phyloP scores from a whole-genome alignment of 2,329 filamentous ascomycete genomes.

The Fusarium floridanum region DNA sequence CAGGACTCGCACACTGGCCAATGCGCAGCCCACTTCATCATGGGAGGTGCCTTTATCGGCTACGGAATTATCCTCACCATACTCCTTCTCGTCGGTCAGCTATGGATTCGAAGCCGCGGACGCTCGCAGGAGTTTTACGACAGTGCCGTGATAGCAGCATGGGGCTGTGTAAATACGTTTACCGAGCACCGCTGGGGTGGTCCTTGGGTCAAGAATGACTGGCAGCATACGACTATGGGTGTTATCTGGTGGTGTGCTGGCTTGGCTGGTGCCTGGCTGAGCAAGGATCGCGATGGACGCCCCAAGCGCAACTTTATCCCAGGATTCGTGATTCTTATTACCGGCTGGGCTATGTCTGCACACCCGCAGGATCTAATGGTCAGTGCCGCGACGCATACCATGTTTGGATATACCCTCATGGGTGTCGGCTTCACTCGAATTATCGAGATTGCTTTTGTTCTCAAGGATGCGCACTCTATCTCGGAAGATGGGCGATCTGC shows the following conservation, averaged over 20 bases:
- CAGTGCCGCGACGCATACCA: slow-evolving; percentile 86
- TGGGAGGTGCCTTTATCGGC: slow-evolving; percentile 95
- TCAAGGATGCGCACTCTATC: slow-evolving; percentile 77
- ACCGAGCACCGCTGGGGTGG: slow-evolving; percentile 96
- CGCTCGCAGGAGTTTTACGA: slow-evolving; percentile 98
- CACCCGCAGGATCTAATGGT: slow-evolving; percentile 88
- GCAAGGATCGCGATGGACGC: slow-evolving; percentile 82
- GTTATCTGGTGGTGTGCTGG: slow-evolving; percentile 98
- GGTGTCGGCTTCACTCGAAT: slow-evolving; percentile 85
- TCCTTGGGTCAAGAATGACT: slow-evolving; percentile 91
- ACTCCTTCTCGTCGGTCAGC: slow-evolving; percentile 87
- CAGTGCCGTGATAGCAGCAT: slow-evolving; percentile 88
- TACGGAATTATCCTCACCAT: slow-evolving; percentile 92
- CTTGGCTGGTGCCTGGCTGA: slow-evolving; percentile 91
- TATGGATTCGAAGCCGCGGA: slow-evolving; percentile 84
- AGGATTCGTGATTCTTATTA: slow-evolving; percentile 89
- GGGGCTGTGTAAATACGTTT: slow-evolving; percentile 98
- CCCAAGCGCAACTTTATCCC: slow-evolving; percentile 95
- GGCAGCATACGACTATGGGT: slow-evolving; percentile 99
- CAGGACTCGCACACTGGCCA: slow-evolving; percentile 91
- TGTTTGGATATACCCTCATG: slow-evolving; percentile 98
- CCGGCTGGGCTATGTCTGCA: slow-evolving; percentile 94
- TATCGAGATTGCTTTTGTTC: slow-evolving; percentile 90
- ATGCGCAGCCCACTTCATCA: slow-evolving; percentile 97
- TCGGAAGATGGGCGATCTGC: slow-evolving; percentile 76